Evolutionary conservation across 495 filamentous ascomycete genomes (phyloP).

Genomic region (Glonium stellatum): DNA sequence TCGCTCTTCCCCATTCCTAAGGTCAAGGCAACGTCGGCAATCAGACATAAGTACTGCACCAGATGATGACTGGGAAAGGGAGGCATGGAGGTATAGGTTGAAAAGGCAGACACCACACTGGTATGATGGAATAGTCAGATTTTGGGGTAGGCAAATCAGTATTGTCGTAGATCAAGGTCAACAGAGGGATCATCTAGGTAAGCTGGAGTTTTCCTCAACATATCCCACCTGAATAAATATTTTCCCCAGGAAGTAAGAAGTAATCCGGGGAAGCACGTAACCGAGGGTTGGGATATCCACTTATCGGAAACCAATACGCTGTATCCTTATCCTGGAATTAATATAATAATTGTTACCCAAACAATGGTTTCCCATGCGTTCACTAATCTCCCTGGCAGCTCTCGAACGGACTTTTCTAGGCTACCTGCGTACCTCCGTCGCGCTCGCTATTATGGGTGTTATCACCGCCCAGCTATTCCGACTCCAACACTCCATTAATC

Average conservation of each 20-base stretch:
- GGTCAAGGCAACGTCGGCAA: background rate
- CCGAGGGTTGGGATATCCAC: background rate
- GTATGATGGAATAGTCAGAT: constrained; percentile 33
- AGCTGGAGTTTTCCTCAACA: constrained; percentile 21
- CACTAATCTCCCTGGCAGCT: constrained; percentile 42
- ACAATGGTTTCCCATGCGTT: background rate
- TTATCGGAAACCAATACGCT: too few relatives aligned
- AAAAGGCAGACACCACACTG: constrained; percentile 25
- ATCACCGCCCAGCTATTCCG: constrained; percentile 63
- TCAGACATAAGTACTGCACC: constrained; percentile 10
- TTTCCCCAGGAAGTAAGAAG: background rate
- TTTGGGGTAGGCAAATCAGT: constrained; percentile 43
- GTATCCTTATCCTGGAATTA: too few relatives aligned
- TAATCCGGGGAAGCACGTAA: background rate
- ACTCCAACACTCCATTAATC: constrained; percentile 47
- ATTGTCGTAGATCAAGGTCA: constrained; percentile 40
- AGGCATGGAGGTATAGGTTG: constrained; percentile 17
- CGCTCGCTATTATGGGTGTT: constrained; percentile 60
- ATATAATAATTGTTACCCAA: background rate
- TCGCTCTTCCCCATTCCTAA: background rate
- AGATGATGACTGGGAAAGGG: constrained; percentile 7
- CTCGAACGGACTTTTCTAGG: constrained; percentile 73
- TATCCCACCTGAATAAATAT: background rate
- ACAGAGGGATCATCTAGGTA: constrained; percentile 51
- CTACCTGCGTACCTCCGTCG: constrained; percentile 66